A percentile compares a stretch with the other conserved stretches of the same genome.
These are phyloP conservation scores for Elongisporangium senticosum DNA, from an alignment of 352 stramenopile species.

Conservation along the genomic window DNA sequence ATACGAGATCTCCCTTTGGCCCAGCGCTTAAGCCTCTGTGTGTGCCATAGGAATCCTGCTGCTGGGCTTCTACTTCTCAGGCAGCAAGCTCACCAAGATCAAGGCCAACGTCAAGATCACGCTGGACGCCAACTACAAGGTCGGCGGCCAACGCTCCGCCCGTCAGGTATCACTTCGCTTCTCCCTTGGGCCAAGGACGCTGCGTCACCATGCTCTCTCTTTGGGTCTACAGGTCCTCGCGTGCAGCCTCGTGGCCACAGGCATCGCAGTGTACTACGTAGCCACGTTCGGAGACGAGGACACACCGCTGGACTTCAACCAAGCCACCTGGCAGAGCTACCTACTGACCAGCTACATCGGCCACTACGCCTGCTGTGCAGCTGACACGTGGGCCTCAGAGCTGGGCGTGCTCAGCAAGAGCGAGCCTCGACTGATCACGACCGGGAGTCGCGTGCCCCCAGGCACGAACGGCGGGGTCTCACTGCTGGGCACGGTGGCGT, in stretches of 20 bases:
- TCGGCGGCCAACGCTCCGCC: constrained; percentile 71
- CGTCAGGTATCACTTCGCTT: constrained; percentile 19
- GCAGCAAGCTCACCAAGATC: constrained; percentile 82
- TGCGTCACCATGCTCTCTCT: background rate
- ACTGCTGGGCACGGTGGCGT: constrained; percentile 69
- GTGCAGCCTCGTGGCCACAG: constrained; percentile 58
- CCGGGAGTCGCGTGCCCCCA: constrained; percentile 64
- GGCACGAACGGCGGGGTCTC: constrained; percentile 95
- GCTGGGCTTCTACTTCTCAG: constrained; percentile 82
- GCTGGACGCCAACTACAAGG: constrained; percentile 71
- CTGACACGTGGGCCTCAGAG: constrained; percentile 94
- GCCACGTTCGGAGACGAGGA: constrained; percentile 35
- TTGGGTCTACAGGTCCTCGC: constrained; percentile 58
- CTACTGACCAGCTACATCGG: constrained; percentile 80
- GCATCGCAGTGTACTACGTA: constrained; percentile 55
- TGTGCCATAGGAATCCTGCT: constrained; percentile 48
- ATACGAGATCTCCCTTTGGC: background rate
- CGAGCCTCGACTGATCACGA: constrained; percentile 85
- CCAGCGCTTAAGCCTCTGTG: constrained; percentile 4
- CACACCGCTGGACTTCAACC: constrained; percentile 28
- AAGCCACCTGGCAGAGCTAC: constrained; percentile 27
- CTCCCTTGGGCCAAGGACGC: background rate
- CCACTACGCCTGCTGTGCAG: constrained; percentile 91
- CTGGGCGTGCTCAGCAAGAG: constrained; percentile 86
- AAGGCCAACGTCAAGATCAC: constrained; percentile 45